Conservation (phyloP, 2,329 filamentous ascomycete genomes). For the Fusarium devonianum region DNA sequence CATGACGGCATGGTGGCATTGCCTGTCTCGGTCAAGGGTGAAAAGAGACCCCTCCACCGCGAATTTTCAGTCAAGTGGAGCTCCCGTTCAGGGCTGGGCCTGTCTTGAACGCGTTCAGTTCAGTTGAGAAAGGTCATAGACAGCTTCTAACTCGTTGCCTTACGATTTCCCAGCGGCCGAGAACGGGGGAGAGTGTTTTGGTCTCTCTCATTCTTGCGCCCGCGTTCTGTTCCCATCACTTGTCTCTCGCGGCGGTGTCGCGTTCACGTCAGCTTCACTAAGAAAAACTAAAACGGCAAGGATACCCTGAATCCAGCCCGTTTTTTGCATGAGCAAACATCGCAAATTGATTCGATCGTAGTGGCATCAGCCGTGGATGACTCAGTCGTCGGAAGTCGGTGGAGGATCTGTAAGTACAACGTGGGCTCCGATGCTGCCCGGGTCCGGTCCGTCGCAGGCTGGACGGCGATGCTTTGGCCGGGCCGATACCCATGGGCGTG, state of each 20-base stretch:
- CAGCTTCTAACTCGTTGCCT: slow-evolving; percentile 16
- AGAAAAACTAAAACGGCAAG: slow-evolving; percentile 25
- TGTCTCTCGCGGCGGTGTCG: slow-evolving; percentile 1
- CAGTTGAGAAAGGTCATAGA: slow-evolving; percentile 1
- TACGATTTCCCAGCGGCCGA: slow-evolving; percentile 24
- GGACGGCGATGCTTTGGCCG: slow-evolving; percentile 16
- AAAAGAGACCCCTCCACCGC: slow-evolving; percentile 11
- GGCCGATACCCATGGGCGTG: slow-evolving; percentile 13
- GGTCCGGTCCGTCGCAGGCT: slow-evolving; percentile 38
- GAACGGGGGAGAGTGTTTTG: slow-evolving; percentile 34
- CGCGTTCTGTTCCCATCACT: slow-evolving; percentile 10
- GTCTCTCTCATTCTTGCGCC: slow-evolving; percentile 2
- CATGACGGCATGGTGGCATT: slow-evolving; percentile 41
- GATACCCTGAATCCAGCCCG: slow-evolving; percentile 24
- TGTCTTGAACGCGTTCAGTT: slow-evolving; percentile 8
- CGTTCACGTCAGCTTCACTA: slow-evolving; percentile 17
- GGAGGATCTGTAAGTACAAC: slow-evolving; percentile 23
- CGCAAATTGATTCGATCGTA: slow-evolving; percentile 27
- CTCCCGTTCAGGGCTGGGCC: slow-evolving; percentile 25
- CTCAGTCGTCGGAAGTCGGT: slow-evolving; percentile 40
- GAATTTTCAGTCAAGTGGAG: slow-evolving; percentile 18
- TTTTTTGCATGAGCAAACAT: slow-evolving; percentile 1
- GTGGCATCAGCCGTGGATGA: slow-evolving; percentile 29
- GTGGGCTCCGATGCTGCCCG: slow-evolving; percentile 31
- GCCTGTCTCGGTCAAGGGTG: slow-evolving; percentile 30